Percentiles rank a stretch among this genome's conserved stretches.
Evolutionary conservation across 257 asterid genomes (phyloP).

Genomic region (Solanum clarkiae): DNA sequence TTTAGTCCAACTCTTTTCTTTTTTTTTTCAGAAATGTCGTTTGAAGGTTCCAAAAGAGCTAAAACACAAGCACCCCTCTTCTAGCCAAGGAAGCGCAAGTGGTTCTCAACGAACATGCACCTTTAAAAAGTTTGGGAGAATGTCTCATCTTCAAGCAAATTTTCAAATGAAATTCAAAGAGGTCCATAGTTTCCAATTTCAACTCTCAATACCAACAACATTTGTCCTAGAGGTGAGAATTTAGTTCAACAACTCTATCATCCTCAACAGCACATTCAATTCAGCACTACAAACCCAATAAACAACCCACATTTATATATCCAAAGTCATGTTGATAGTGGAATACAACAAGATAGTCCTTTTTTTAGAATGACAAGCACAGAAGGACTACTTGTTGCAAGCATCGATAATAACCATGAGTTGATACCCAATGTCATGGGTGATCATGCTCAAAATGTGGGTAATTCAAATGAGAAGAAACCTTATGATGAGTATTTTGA

Average conservation of each 20-base stretch:
- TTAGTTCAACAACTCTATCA: neutral
- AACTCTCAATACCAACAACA: neutral
- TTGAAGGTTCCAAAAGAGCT: constrained; percentile 3
- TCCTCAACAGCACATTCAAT: neutral
- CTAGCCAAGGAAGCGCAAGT: neutral
- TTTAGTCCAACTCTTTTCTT: no score
- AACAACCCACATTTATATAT: neutral
- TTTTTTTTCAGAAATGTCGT: constrained; percentile 11
- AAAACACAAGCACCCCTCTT: neutral
- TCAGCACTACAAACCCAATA: neutral
- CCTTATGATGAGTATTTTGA: no score
- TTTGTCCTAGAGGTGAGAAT: neutral
- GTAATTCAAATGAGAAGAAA: no score
- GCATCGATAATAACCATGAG: no score
- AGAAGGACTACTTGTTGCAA: no score
- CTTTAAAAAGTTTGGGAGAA: neutral
- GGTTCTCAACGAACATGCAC: neutral
- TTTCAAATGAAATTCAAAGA: neutral
- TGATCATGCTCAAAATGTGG: no score
- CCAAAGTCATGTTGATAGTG: neutral
- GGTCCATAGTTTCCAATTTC: neutral
- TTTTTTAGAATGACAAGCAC: neutral
- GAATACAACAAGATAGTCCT: neutral
- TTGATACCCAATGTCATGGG: no score
- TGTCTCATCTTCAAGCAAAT: neutral